Evolutionary conservation across 2,329 filamentous ascomycete species (phyloP).

Genomic region (Dichotomopilus funicola): DNA sequence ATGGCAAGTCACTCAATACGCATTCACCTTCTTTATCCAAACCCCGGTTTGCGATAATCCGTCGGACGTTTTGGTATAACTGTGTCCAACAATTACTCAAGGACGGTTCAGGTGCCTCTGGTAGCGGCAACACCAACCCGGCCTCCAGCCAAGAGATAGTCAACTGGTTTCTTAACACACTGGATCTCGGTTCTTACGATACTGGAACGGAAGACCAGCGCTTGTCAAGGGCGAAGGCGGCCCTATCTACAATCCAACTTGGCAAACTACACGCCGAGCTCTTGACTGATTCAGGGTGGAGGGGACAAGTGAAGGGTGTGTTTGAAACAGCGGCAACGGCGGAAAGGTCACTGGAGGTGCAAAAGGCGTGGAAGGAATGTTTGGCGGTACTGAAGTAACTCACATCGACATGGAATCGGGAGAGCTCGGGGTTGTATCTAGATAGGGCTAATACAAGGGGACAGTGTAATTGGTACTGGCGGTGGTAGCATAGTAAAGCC

Average conservation of each 20-base stretch:
- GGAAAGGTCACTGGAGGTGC: slow-evolving; percentile 32
- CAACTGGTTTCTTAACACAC: slow-evolving; percentile 37
- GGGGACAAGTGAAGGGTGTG: slow-evolving; percentile 29
- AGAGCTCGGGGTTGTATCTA: not conserved
- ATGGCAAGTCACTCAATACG: slow-evolving; percentile 20
- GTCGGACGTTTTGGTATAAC: slow-evolving; percentile 48
- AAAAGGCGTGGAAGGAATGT: slow-evolving; percentile 25
- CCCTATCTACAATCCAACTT: slow-evolving; percentile 37
- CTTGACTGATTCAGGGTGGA: slow-evolving; percentile 12
- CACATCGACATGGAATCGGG: too few species aligned
- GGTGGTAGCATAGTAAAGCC: too few species aligned
- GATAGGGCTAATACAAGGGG: not conserved
- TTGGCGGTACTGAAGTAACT: slow-evolving; percentile 6
- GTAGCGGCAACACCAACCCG: slow-evolving; percentile 21
- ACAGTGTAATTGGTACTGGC: too few species aligned
- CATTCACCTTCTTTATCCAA: slow-evolving; percentile 34
- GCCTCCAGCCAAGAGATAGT: slow-evolving; percentile 22
- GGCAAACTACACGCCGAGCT: slow-evolving; percentile 31
- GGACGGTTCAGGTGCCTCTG: slow-evolving; percentile 27
- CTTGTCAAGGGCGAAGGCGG: slow-evolving; percentile 40
- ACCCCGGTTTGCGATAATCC: slow-evolving; percentile 36
- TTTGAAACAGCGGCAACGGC: slow-evolving; percentile 48
- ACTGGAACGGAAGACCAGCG: slow-evolving; percentile 48
- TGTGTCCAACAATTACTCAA: slow-evolving; percentile 42
- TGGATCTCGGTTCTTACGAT: slow-evolving; percentile 42